Base-by-base conservation (phyloP, 768 basidiomycete species). In the Pholiota molesta region DNA sequence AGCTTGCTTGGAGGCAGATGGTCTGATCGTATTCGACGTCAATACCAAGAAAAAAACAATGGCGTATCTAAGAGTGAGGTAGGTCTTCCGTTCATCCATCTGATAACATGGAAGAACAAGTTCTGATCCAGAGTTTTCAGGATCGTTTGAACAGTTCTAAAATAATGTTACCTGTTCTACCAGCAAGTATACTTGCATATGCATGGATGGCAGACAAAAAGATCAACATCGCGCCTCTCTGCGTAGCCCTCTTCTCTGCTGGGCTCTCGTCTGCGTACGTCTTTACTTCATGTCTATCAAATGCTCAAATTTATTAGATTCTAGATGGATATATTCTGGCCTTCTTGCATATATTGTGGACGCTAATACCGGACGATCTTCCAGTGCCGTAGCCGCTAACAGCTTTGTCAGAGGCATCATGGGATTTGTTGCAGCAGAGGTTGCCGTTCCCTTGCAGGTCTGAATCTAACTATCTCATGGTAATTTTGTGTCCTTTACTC, bases 31-130 rank as follows among this genome's bases (percentile, higher is more conserved):
- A 69, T 70, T 31, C 72, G 79, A n/a, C 71, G 73, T 10, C 69
- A 68, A 42, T 70, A 75, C 29, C 78, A 73, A 58, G 70, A 72
- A 29, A 69, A 69, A 11, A 76, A 78, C 56, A 75, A 73, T 5
- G 77, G 77, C n/a, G 65, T 71, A 53, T 70, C 71, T 45, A 78
- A 82, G 59, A 84, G 91, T 1, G 92, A 94, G 81, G 88, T 87
- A 60, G 62, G 79, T 23, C 47, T 29, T 8, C 33, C 17, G 19
- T 17, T 21, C 26, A 13, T 52, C 17, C 31, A 23, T 13, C 28
- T 21, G 21, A 45, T 26, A 14, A 13, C 13, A 13, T 31, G 31
- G 31, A 31, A 9, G n/a, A 35, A 19, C 16, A 21, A n/a, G 28
- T 39, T 14, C 23, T 26, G 11, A 21, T 51, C 33, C 13, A 16